Evolutionary conservation across 164 flowering plant genomes (phyloP).

Genomic region (Vitis rotundifolia): DNA sequence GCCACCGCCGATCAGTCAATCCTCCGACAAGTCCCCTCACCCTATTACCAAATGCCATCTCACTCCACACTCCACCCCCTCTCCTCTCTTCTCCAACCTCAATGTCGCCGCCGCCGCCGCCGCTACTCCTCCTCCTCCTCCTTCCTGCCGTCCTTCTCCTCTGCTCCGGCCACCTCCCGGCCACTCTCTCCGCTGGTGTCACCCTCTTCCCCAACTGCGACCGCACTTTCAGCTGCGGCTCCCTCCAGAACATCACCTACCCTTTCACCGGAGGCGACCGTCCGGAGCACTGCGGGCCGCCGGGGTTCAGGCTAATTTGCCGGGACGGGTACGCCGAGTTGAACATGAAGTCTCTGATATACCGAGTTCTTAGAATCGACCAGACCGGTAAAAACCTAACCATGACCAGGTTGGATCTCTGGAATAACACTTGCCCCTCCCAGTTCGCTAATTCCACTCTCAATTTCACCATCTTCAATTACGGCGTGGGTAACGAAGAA

Average conservation of each 20-base stretch:
- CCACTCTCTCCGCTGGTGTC: not conserved
- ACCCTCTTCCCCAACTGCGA: constrained; percentile 12
- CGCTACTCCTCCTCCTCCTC: constrained; percentile 14
- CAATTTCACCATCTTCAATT: constrained; percentile 7
- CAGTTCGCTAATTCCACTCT: constrained; percentile 20
- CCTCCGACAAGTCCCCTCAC: not conserved
- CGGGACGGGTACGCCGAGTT: constrained; percentile 16
- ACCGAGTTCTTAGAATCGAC: constrained; percentile 28
- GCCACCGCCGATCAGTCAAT: not conserved
- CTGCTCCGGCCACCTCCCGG: not conserved
- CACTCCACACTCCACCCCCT: not conserved
- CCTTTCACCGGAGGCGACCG: constrained; percentile 43
- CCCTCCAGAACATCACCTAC: constrained; percentile 27
- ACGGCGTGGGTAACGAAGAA: not conserved
- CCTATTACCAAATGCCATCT: constrained; percentile 5
- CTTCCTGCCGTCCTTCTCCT: not conserved
- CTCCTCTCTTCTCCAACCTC: not conserved
- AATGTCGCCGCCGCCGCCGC: not conserved
- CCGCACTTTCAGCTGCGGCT: constrained; percentile 40
- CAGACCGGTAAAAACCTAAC: constrained; percentile 14
- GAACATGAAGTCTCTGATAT: constrained; percentile 18
- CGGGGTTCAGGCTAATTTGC: constrained; percentile 38
- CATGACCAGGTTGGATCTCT: constrained; percentile 32
- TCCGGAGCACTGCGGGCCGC: constrained; percentile 40
- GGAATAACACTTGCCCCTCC: constrained; percentile 26